phyloP scores from a whole-genome alignment of 306 rosid species.

The Cucurbita ficifolia region DNA sequence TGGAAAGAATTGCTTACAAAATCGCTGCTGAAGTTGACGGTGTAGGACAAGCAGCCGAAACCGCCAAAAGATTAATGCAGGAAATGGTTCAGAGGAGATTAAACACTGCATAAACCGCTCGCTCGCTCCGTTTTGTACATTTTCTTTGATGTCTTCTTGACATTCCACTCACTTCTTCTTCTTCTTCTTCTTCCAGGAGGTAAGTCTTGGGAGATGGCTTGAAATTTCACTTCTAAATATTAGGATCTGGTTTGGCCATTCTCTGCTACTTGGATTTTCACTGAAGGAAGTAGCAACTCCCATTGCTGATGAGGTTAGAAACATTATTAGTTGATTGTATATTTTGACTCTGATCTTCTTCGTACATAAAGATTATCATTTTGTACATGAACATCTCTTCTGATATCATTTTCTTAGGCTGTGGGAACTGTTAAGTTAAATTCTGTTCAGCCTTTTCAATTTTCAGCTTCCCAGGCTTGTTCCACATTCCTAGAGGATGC shows the following conservation, averaged over 20 bases:
- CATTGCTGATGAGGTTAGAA: slow-evolving; percentile 1
- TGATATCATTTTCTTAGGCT: neutral
- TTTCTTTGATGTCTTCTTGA: neutral
- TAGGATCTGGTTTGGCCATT: too few relatives aligned
- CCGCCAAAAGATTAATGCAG: slow-evolving; percentile 48
- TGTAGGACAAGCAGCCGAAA: slow-evolving; percentile 67
- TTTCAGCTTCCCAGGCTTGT: neutral
- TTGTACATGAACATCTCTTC: neutral
- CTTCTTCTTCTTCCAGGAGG: neutral
- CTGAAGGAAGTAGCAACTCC: neutral
- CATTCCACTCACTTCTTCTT: neutral
- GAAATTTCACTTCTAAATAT: too few relatives aligned
- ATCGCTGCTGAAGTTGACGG: slow-evolving; percentile 69
- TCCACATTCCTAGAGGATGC: neutral
- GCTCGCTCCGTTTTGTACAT: slow-evolving; percentile 32
- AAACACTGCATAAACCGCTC: slow-evolving; percentile 41
- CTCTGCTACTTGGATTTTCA: neutral
- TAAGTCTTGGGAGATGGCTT: neutral
- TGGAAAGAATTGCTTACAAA: slow-evolving; percentile 66
- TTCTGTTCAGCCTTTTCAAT: neutral
- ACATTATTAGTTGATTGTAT: slow-evolving; percentile 1
- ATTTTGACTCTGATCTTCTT: slow-evolving; percentile 1
- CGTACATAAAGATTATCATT: neutral
- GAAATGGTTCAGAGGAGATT: slow-evolving; percentile 78
- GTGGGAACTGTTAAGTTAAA: neutral